These are phyloP conservation scores for Baorangia bicolor DNA, from an alignment of 768 basidiomycete species.

Conservation along the genomic window DNA sequence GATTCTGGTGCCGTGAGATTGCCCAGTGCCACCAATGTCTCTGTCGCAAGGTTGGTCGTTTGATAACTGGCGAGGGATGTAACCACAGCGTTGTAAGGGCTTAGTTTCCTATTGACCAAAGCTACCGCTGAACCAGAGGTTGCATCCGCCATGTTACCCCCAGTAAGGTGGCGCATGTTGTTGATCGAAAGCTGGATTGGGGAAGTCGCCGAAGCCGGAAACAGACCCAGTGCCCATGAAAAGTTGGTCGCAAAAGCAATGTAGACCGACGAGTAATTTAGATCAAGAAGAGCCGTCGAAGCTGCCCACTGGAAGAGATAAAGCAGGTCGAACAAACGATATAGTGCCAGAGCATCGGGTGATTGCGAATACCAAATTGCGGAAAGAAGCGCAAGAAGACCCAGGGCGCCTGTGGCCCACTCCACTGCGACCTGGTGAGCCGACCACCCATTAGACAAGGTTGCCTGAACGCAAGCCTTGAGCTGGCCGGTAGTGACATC, in stretches of 20 bases:
- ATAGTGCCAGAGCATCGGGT: constrained; percentile 60
- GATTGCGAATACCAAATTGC: constrained; percentile 55
- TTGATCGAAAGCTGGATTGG: constrained; percentile 77
- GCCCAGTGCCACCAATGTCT: constrained; percentile 12
- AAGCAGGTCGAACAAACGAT: constrained; percentile 79
- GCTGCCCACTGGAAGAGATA: constrained; percentile 85
- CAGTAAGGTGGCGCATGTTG: constrained; percentile 78
- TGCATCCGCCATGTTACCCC: constrained; percentile 67
- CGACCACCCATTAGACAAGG: constrained; percentile 89
- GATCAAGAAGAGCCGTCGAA: constrained; percentile 70
- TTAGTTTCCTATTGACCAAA: constrained; percentile 77
- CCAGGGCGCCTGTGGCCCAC: constrained; percentile 72
- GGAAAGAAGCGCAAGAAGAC: constrained; percentile 57
- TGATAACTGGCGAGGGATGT: background rate
- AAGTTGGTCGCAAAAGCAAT: constrained; percentile 83
- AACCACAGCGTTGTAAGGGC: constrained; percentile 62
- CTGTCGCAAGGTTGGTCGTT: background rate
- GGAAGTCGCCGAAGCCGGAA: constrained; percentile 51
- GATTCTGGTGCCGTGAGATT: constrained; percentile 8
- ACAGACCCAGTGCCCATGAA: constrained; percentile 82
- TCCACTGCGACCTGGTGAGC: constrained; percentile 70
- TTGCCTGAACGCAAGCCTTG: constrained; percentile 89
- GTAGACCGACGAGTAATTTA: constrained; percentile 88
- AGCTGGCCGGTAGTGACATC: constrained; percentile 67
- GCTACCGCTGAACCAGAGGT: constrained; percentile 61